Percentiles rank a stretch among this genome's conserved stretches.
Conservation (phyloP, 1,284 basidiomycete genomes). For the Kalmanozyma brasiliensis region DNA sequence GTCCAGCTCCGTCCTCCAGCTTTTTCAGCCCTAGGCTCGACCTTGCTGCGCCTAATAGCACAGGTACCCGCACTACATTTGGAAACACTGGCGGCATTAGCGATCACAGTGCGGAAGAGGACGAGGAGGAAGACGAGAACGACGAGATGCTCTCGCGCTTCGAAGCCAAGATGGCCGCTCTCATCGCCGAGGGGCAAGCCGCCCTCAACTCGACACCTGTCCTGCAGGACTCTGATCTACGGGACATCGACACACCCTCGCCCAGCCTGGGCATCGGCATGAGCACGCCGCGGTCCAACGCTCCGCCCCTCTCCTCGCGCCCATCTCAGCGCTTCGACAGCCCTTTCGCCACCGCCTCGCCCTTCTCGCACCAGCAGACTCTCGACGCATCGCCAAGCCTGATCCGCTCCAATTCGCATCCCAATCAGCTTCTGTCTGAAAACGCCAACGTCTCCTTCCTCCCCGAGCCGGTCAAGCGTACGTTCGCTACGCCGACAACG, state of each 20-base stretch:
- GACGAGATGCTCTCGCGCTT: constrained; percentile 51
- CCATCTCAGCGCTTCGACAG: constrained; percentile 20
- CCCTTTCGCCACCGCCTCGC: constrained; percentile 9
- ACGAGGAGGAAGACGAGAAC: constrained; percentile 39
- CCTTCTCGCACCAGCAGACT: constrained; percentile 6
- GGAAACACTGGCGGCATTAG: not conserved
- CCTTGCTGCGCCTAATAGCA: not conserved
- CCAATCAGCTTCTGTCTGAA: constrained; percentile 3
- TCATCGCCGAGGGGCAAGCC: constrained; percentile 54
- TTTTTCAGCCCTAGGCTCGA: constrained; percentile 1
- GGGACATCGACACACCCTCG: constrained; percentile 32
- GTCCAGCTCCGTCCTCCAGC: not conserved
- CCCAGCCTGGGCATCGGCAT: constrained; percentile 13
- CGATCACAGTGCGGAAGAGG: not conserved
- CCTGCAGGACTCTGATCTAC: constrained; percentile 37
- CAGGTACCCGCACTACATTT: not conserved
- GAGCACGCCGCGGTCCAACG: constrained; percentile 6
- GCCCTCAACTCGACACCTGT: constrained; percentile 49
- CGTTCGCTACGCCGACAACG: constrained; percentile 16
- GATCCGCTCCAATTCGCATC: constrained; percentile 15
- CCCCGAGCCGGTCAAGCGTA: constrained; percentile 36
- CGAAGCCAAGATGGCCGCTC: constrained; percentile 47
- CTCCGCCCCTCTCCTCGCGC: constrained; percentile 1
- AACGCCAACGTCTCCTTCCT: not conserved
- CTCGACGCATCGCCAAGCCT: not conserved